phyloP scores from a whole-genome alignment of 306 rosid genomes.

The Cucumis hystrix region DNA sequence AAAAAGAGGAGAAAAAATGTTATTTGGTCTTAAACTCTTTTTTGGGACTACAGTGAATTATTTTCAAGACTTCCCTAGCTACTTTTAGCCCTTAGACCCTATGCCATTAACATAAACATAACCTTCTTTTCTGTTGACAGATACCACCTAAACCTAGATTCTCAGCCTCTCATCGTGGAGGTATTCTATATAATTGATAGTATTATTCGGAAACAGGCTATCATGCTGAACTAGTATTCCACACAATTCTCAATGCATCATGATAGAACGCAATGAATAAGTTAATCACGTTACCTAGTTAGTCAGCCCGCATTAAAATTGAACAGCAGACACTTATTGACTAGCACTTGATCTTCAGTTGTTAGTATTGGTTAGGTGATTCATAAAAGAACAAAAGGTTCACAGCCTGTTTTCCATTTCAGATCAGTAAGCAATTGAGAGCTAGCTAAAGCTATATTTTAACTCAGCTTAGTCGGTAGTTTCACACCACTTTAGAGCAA shows the following conservation, averaged over 20 bases:
- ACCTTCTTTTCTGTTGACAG: background rate
- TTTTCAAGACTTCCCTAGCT: background rate
- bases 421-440: background rate
- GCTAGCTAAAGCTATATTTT: background rate
- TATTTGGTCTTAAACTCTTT: background rate
- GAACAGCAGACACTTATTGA: background rate
- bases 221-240: background rate
- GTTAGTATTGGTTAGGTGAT: background rate
- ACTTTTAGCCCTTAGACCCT: background rate
- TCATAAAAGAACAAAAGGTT: background rate
- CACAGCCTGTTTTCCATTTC: background rate
- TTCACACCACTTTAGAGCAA: background rate
- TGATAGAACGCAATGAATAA: background rate
- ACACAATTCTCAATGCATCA: background rate
- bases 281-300: background rate
- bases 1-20: too few relatives aligned
- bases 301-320: background rate
- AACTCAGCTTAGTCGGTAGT: background rate
- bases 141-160: background rate
- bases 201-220: background rate
- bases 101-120: background rate
- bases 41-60: background rate
- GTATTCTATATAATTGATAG: background rate
- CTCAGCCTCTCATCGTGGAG: background rate
- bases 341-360: background rate